Evolutionary conservation across 139 green algal species (phyloP).

Genomic region (Trebouxia sp.): DNA sequence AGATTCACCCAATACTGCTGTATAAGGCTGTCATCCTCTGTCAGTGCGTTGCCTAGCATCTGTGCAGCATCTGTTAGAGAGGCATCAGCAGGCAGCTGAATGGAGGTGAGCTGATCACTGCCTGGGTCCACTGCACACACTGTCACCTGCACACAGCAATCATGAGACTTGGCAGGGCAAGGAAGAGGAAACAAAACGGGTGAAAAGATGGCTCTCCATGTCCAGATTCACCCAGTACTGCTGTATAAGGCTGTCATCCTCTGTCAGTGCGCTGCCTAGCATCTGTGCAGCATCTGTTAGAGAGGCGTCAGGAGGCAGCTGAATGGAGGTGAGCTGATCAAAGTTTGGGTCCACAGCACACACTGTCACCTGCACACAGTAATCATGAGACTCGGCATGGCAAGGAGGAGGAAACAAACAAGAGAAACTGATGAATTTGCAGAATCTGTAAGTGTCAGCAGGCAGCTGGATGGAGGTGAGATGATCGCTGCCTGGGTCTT

Average conservation of each 20-base stretch:
- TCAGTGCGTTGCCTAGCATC: conserved; percentile 14
- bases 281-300: conserved; percentile 19
- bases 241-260: conserved; percentile 12
- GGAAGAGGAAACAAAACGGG: not conserved
- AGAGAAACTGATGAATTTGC: too few relatives aligned
- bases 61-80: conserved; percentile 20
- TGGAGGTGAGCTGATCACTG: conserved; percentile 26
- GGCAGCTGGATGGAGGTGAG: conserved; percentile 22
- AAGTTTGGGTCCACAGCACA: conserved; percentile 23
- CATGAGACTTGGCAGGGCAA: not conserved
- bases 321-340: conserved; percentile 24
- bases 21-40: not conserved
- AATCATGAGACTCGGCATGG: not conserved
- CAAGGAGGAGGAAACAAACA: not conserved
- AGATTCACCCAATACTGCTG: conserved; percentile 34
- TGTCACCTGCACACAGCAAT: not conserved
- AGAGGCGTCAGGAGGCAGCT: not conserved
- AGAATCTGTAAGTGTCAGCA: not conserved
- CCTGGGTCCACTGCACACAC: conserved; percentile 23
- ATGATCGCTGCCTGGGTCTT: conserved; percentile 26
- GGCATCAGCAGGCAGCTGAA: conserved; percentile 3
- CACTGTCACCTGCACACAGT: conserved; percentile 2
- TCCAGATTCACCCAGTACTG: conserved; percentile 32
- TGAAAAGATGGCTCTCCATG: not conserved
- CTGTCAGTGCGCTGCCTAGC: conserved; percentile 11